Evolutionary conservation across 129 eudicot species (phyloP).

Genomic region (Flaveria trinervia): DNA sequence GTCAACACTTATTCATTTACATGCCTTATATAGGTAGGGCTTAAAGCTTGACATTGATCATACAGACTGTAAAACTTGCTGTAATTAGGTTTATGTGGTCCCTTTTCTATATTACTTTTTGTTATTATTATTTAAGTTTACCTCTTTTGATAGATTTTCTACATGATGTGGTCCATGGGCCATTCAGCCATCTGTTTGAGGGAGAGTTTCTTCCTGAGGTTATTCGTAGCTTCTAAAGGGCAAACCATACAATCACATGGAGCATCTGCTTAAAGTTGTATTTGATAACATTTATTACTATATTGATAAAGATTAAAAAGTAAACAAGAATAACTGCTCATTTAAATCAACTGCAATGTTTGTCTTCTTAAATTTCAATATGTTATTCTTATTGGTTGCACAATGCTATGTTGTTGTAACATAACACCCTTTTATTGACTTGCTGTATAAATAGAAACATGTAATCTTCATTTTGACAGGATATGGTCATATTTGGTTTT

Average conservation of each 20-base stretch:
- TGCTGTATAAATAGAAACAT: too few species aligned
- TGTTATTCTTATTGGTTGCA: not conserved
- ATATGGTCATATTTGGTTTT: too few species aligned
- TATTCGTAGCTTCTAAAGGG: too few species aligned
- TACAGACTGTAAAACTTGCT: constrained; percentile 68
- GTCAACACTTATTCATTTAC: not conserved
- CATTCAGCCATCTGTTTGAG: too few species aligned
- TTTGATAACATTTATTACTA: not conserved
- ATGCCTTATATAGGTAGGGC: constrained; percentile 58
- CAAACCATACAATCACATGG: not conserved
- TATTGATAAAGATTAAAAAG: not conserved
- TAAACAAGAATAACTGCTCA: too few species aligned
- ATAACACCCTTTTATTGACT: not conserved
- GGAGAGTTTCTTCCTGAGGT: too few species aligned
- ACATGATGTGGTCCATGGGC: constrained; percentile 87
- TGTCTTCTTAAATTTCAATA: too few species aligned
- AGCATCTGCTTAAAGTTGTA: constrained; percentile 4
- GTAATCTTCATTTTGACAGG: too few species aligned
- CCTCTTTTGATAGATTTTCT: constrained; percentile 53
- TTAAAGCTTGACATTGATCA: constrained; percentile 68
- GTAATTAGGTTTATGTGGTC: constrained; percentile 41
- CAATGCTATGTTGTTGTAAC: constrained; percentile 1
- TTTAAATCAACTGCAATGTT: too few species aligned
- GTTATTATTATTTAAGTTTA: not conserved
- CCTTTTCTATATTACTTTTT: constrained; percentile 2